Evolutionary conservation across 2,329 filamentous ascomycete genomes (phyloP), one percentile per base, ranked within the genome.

Genomic region (Nemania sp.): DNA sequence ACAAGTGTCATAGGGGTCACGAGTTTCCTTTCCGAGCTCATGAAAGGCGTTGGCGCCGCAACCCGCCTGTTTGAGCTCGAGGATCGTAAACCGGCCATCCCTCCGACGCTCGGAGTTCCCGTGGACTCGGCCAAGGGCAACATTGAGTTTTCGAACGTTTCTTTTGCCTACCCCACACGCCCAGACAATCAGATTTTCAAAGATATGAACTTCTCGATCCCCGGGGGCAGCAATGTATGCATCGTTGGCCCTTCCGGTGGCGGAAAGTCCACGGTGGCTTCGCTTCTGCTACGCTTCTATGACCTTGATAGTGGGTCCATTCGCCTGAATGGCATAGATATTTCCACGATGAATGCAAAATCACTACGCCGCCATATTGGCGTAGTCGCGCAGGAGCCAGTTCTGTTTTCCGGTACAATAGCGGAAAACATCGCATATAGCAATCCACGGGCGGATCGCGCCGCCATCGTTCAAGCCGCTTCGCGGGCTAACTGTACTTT

Each of bases 11-110:
- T 97, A 64, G 94, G 94, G 3, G 78, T 99, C 1, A 96, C 91
- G 3, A 91, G 90, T 52, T 99, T 99, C 75, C 99, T 97, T 73
- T 96, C 92, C 0, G 94, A 99, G 70, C 80, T 99, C 57, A 99
- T 99, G 94, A 99, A 99, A 73, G 95, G 95, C 36, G 93, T 96
- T 3, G 94, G 95, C 66, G 94, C 94, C 36, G 94, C 94, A n/a
- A 96, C 89, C 66, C 88, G 94, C 56, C 79, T 99, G 1, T 99
- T 99, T 67, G 94, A 99, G 69, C 81, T 99, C 5, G 92, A 97
- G 70, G 94, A 99, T 70, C 86, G 94, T 59, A 79, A 90, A 54
- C 89, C 92, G 0, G 88, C 86, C 2, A 95, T 97, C 57, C 87
- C 87, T n/a, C 85, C 92, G 17, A 99, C 95, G 0, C 85, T 88